Conservation (phyloP, 129 eudicot genomes). For the Ambrosia artemisiifolia region DNA sequence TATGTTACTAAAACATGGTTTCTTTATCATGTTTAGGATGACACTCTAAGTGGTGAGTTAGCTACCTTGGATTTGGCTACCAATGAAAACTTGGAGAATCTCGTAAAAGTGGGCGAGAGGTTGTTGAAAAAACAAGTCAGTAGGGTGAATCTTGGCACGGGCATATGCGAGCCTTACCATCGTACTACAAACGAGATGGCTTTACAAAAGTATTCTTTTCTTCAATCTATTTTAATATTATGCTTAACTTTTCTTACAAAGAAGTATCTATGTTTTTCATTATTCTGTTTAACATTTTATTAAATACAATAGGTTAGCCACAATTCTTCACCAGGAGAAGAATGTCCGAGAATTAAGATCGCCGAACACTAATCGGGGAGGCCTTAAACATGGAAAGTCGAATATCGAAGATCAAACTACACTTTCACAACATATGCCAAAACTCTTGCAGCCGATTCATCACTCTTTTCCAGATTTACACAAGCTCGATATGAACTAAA, state of each 20-base stretch:
- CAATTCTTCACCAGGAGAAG: slow-evolving; percentile 35
- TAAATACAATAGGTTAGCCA: slow-evolving; percentile 23
- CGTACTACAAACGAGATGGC: slow-evolving; percentile 41
- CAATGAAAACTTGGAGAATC: slow-evolving; percentile 31
- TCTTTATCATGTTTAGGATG: slow-evolving; percentile 31
- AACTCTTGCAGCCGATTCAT: slow-evolving; percentile 15
- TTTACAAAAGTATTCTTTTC: slow-evolving; percentile 19
- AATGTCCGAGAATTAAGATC: slow-evolving; percentile 34
- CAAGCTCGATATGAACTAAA: slow-evolving; percentile 4
- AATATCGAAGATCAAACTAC: not conserved
- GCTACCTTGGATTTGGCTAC: slow-evolving; percentile 38
- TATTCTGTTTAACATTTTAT: not conserved
- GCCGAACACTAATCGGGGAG: slow-evolving; percentile 21
- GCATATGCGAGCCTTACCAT: slow-evolving; percentile 20
- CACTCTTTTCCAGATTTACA: slow-evolving; percentile 20
- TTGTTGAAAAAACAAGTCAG: slow-evolving; percentile 38
- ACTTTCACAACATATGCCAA: slow-evolving; percentile 5
- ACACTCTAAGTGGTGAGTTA: slow-evolving; percentile 33
- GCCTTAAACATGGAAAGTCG: not conserved
- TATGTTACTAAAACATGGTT: not conserved
- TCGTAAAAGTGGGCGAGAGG: slow-evolving; percentile 34
- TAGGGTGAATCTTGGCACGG: slow-evolving; percentile 31
- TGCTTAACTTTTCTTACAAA: not conserved
- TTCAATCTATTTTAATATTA: not conserved
- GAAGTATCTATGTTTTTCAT: not conserved